Evolutionary conservation across 371 early-diverging fungal species (phyloP).

Genomic region (Thermomucor indicae-seudaticae): DNA sequence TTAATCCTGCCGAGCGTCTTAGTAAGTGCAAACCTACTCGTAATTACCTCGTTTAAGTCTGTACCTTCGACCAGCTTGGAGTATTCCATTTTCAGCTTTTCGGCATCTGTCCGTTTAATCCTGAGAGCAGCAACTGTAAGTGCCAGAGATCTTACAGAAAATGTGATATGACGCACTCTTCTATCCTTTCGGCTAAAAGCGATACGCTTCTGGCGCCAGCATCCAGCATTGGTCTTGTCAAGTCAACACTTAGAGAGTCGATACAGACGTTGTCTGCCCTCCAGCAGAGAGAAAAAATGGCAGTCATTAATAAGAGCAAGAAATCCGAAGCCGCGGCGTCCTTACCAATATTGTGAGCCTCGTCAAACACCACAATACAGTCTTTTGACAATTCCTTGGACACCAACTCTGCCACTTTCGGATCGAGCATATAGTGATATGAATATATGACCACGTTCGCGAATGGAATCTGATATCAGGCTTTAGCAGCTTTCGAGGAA

Average conservation of each 20-base stretch:
- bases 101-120: conserved; percentile 83
- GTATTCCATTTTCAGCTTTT: conserved; percentile 88
- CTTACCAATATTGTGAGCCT: conserved; percentile 99
- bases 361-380: conserved; percentile 99
- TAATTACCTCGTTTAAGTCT: background rate
- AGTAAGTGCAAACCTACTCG: background rate
- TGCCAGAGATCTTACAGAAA: background rate
- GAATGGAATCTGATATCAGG: conserved; percentile 58
- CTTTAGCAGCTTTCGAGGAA: background rate
- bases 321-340: background rate
- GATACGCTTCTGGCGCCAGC: conserved; percentile 79
- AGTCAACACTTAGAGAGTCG: conserved; percentile 94
- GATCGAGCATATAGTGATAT: conserved; percentile 99
- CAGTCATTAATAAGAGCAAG: background rate
- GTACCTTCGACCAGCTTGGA: conserved; percentile 78
- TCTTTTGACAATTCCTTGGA: conserved; percentile 93
- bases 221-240: conserved; percentile 90
- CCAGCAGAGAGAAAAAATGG: background rate
- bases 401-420: conserved; percentile 97
- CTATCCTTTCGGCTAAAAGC: conserved; percentile 67
- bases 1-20: conserved; percentile 56
- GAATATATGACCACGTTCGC: conserved; percentile 99
- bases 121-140: too few relatives aligned
- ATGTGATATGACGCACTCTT: conserved; percentile 43
- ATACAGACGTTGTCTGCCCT: conserved; percentile 99